These are phyloP conservation scores for Lepidium africanum DNA, from an alignment of 345 rosid genomes.

Conservation along the genomic window DNA sequence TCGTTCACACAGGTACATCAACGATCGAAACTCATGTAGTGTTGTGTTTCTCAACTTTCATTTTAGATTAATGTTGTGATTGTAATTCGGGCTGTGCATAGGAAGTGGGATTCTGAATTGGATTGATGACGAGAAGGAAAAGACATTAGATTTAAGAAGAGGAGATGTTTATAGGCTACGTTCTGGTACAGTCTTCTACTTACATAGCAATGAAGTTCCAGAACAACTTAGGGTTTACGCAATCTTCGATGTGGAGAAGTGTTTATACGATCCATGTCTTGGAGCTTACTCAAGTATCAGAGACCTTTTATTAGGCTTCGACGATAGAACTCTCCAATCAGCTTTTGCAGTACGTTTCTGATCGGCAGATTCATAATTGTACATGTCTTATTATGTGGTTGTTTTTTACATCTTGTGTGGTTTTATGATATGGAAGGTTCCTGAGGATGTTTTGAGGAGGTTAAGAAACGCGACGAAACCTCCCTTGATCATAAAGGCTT, in stretches of 20 bases:
- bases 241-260: slow-evolving; percentile 30
- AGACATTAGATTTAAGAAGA: slow-evolving; percentile 34
- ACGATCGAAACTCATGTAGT: background rate
- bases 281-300: slow-evolving; percentile 68
- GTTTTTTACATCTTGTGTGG: background rate
- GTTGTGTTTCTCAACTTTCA: no score
- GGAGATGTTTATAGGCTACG: slow-evolving; percentile 66
- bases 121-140: slow-evolving; percentile 39
- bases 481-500: slow-evolving; percentile 28
- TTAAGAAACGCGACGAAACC: slow-evolving; percentile 26
- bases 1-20: slow-evolving; percentile 56
- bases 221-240: slow-evolving; percentile 60
- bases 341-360: slow-evolving; percentile 50
- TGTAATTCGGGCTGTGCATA: slow-evolving; percentile 6
- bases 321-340: slow-evolving; percentile 45
- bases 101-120: slow-evolving; percentile 53
- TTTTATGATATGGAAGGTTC: slow-evolving; percentile 30
- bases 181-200: slow-evolving; percentile 56
- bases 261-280: slow-evolving; percentile 34
- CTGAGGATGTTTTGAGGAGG: slow-evolving; percentile 31
- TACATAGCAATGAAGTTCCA: slow-evolving; percentile 37
- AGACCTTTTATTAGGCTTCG: slow-evolving; percentile 56
- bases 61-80: background rate
- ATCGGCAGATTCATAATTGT: background rate
- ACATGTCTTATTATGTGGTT: background rate